phyloP scores from a whole-genome alignment of 768 basidiomycete genomes.

The Suillus discolor region DNA sequence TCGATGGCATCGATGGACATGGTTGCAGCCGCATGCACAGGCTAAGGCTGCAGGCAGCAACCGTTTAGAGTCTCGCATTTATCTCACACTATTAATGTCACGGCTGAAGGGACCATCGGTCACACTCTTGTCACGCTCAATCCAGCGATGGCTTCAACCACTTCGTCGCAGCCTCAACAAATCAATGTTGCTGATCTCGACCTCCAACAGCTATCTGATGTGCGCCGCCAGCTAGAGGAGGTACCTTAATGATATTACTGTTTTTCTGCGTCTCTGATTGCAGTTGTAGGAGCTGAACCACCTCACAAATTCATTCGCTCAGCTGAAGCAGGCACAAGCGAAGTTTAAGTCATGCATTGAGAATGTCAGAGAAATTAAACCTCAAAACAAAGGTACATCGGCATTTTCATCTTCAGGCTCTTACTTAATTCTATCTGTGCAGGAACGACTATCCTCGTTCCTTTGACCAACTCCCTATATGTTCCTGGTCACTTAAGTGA shows the following conservation, averaged over 20 bases:
- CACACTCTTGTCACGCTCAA: slow-evolving; percentile 8
- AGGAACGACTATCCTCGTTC: slow-evolving; percentile 91
- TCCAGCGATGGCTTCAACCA: slow-evolving; percentile 35
- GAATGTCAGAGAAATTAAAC: slow-evolving; percentile 74
- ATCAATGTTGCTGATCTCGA: slow-evolving; percentile 84
- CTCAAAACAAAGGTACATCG: slow-evolving; percentile 59
- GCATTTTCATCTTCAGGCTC: neutral
- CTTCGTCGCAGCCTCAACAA: slow-evolving; percentile 54
- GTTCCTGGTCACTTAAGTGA: slow-evolving; percentile 90
- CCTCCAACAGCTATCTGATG: slow-evolving; percentile 83
- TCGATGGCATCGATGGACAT: slow-evolving; percentile 30
- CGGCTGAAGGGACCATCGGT: slow-evolving; percentile 19
- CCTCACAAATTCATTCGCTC: slow-evolving; percentile 87
- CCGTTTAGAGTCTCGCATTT: slow-evolving; percentile 14
- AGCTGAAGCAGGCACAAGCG: slow-evolving; percentile 89
- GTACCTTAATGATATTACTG: slow-evolving; percentile 40
- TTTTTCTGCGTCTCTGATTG: neutral
- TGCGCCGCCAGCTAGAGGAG: slow-evolving; percentile 91
- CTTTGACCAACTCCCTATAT: slow-evolving; percentile 92
- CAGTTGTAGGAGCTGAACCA: slow-evolving; percentile 84
- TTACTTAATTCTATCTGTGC: neutral
- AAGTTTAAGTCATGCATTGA: slow-evolving; percentile 90
- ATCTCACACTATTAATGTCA: slow-evolving; percentile 18
- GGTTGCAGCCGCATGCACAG: slow-evolving; percentile 18
- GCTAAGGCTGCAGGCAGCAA: slow-evolving; percentile 17